These are phyloP conservation scores for Lachancea cidri DNA, from an alignment of 805 yeast genomes.

Conservation along the genomic window DNA sequence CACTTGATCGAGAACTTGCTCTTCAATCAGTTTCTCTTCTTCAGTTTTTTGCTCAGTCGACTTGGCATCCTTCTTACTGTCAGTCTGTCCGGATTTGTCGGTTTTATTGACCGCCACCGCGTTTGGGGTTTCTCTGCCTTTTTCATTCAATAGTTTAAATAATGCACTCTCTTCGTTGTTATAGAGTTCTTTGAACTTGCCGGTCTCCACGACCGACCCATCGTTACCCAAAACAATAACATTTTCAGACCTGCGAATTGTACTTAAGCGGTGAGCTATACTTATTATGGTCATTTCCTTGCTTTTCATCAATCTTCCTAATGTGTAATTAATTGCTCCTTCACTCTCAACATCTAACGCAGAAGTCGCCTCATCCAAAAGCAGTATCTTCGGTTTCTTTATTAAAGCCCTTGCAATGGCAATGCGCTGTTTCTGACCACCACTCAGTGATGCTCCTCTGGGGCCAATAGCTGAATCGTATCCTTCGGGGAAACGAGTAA, in stretches of 20 bases:
- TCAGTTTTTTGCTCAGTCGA: background rate
- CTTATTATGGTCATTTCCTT: conserved; percentile 73
- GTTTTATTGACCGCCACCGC: no score
- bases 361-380: conserved; percentile 87
- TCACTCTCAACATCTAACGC: conserved; percentile 74
- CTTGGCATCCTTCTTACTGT: background rate
- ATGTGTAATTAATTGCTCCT: conserved; percentile 73
- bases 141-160: conserved; percentile 36
- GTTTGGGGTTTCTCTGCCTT: background rate
- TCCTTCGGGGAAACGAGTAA: conserved; percentile 55
- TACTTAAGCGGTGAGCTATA: conserved; percentile 89
- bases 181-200: conserved; percentile 54
- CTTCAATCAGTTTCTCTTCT: conserved; percentile 4
- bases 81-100: background rate
- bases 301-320: conserved; percentile 55
- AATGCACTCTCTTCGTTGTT: conserved; percentile 39
- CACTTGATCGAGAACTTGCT: conserved; percentile 11
- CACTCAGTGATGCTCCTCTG: conserved; percentile 65
- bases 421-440: conserved; percentile 88
- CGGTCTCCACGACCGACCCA: conserved; percentile 76
- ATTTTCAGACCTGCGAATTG: conserved; percentile 80
- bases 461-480: conserved; percentile 66
- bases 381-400: conserved; percentile 63
- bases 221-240: conserved; percentile 78
- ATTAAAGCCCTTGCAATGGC: conserved; percentile 83